phyloP scores from a whole-genome alignment of 2,329 filamentous ascomycete species.

The Trichoderma asperellum region DNA sequence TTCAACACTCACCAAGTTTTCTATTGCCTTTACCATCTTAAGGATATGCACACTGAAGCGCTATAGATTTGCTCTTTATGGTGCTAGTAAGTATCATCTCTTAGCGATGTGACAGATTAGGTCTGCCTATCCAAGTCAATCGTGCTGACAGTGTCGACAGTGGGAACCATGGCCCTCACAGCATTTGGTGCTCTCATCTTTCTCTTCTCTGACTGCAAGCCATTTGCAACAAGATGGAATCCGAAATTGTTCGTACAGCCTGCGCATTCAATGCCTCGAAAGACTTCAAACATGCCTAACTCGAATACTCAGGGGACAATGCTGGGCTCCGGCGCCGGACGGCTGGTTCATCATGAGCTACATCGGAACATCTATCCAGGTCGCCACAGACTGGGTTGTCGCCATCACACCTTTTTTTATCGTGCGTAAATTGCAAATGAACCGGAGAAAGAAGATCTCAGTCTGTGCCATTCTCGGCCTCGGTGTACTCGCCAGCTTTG shows the following conservation, averaged over 20 bases:
- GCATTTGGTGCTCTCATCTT: conserved; percentile 1
- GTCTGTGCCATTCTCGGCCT: conserved; percentile 3
- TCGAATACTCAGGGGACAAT: not conserved
- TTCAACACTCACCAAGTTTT: conserved; percentile 1
- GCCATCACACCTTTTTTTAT: conserved; percentile 13
- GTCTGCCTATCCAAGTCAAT: not conserved
- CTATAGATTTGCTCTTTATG: not conserved
- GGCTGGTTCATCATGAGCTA: conserved; percentile 23
- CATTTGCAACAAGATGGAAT: conserved; percentile 12
- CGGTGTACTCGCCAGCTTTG: conserved; percentile 4
- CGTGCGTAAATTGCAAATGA: conserved; percentile 8
- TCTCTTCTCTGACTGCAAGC: conserved; percentile 7
- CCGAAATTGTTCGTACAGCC: conserved; percentile 2
- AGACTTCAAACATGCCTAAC: not conserved
- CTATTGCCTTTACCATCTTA: conserved; percentile 15
- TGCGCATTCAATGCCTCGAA: not conserved
- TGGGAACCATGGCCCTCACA: not conserved
- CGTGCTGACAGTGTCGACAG: not conserved
- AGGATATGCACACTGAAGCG: not conserved
- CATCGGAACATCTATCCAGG: not conserved
- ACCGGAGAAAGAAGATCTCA: conserved; percentile 7
- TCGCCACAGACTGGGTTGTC: not conserved
- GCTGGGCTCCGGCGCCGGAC: conserved; percentile 2
- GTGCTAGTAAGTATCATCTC: not conserved
- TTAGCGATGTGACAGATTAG: not conserved